phyloP scores from a whole-genome alignment of 257 asterid genomes.

The Salvia splendens region DNA sequence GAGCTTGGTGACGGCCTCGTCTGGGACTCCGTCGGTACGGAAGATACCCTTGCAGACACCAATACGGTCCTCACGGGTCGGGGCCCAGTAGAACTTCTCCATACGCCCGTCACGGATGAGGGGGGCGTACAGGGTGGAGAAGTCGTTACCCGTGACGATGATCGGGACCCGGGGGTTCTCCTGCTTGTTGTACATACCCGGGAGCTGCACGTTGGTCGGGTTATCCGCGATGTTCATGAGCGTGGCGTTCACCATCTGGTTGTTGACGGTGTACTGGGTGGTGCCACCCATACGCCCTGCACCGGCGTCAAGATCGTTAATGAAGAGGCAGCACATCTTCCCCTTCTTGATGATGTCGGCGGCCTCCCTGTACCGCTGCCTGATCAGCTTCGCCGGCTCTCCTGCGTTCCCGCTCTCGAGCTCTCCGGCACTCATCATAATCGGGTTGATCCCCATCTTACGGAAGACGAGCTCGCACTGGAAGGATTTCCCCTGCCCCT shows the following conservation, averaged over 20 bases:
- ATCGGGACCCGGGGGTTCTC: conserved; percentile 63
- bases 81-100: conserved; percentile 78
- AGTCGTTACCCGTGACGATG: conserved; percentile 63
- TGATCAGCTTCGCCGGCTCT: conserved; percentile 60
- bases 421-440: conserved; percentile 70
- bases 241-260: conserved; percentile 73
- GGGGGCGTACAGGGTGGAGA: conserved; percentile 63
- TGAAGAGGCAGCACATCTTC: conserved; percentile 60
- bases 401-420: conserved; percentile 62
- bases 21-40: conserved; percentile 44
- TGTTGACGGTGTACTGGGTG: conserved; percentile 69
- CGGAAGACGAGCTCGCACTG: conserved; percentile 61
- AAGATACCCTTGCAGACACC: conserved; percentile 64
- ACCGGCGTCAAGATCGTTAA: conserved; percentile 70
- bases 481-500: conserved; percentile 68
- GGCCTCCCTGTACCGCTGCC: conserved; percentile 63
- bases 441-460: conserved; percentile 64
- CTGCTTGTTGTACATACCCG: conserved; percentile 77
- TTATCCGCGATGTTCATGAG: conserved; percentile 72
- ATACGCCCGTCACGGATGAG: conserved; percentile 70
- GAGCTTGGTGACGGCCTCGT: conserved; percentile 39
- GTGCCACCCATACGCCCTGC: conserved; percentile 70
- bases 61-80: conserved; percentile 61
- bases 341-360: conserved; percentile 55
- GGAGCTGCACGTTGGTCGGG: conserved; percentile 69